Evolutionary conservation across 345 rosid genomes (phyloP).

Genomic region (Streptanthus diversifolius): DNA sequence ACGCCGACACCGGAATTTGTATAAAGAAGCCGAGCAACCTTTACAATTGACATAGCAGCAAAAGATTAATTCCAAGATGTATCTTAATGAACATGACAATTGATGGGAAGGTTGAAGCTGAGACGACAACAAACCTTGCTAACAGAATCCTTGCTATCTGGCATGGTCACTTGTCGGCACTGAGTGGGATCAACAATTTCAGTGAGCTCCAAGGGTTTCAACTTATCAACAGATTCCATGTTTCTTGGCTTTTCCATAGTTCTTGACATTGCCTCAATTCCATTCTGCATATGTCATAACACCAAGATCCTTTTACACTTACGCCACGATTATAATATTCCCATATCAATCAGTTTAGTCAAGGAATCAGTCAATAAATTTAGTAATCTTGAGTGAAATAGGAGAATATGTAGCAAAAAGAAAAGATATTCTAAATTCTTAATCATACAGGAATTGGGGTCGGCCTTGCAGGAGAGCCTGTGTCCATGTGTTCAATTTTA

Average conservation of each 20-base stretch:
- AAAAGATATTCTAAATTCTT: not conserved
- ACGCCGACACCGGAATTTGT: slow-evolving; percentile 52
- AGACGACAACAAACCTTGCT: slow-evolving; percentile 61
- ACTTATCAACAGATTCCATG: slow-evolving; percentile 57
- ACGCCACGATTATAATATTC: not conserved
- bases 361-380: not conserved
- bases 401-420: not conserved
- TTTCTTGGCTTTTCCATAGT: slow-evolving; percentile 72
- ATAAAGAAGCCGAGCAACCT: slow-evolving; percentile 57
- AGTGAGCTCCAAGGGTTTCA: slow-evolving; percentile 73
- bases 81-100: not conserved
- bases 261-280: slow-evolving; percentile 75
- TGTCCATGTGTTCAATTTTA: slow-evolving; percentile 48
- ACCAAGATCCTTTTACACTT: not conserved
- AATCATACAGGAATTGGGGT: slow-evolving; percentile 37
- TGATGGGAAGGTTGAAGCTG: not conserved
- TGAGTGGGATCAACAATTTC: slow-evolving; percentile 69
- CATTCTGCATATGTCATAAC: slow-evolving; percentile 53
- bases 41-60: slow-evolving; percentile 9
- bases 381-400: not conserved
- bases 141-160: slow-evolving; percentile 66
- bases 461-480: slow-evolving; percentile 49
- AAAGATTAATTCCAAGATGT: not conserved
- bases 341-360: not conserved
- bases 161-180: slow-evolving; percentile 68